These are phyloP conservation scores for Paraglomus occultum DNA, from an alignment of 192 early-diverging fungal genomes.

Conservation along the genomic window DNA sequence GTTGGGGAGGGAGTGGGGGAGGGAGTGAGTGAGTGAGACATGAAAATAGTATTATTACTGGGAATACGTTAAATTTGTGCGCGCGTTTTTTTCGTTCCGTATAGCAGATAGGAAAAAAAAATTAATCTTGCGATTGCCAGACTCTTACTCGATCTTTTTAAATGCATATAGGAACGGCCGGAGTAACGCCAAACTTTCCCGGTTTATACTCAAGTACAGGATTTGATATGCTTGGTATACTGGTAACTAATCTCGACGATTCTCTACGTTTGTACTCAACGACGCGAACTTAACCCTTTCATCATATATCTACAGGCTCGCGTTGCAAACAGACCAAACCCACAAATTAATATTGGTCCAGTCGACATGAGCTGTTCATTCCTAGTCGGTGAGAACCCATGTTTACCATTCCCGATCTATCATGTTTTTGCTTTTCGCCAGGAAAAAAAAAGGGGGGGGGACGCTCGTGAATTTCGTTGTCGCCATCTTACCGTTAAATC, in stretches of 20 bases:
- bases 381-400: slow-evolving; percentile 40
- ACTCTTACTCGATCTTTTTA: neutral
- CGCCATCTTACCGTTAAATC: neutral
- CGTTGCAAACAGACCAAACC: slow-evolving; percentile 47
- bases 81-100: too few species aligned
- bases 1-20: too few species aligned
- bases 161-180: neutral
- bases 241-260: slow-evolving; percentile 18
- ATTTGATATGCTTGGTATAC: slow-evolving; percentile 47
- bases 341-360: slow-evolving; percentile 56
- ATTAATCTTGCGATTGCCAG: too few species aligned
- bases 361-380: slow-evolving; percentile 58
- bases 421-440: neutral
- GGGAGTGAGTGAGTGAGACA: too few species aligned
- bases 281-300: neutral
- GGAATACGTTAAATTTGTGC: too few species aligned
- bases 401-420: neutral
- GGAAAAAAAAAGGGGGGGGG: too few species aligned
- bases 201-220: slow-evolving; percentile 50
- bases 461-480: too few species aligned
- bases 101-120: too few species aligned
- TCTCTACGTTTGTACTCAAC: too few species aligned
- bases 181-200: slow-evolving; percentile 23
- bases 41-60: too few species aligned
- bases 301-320: slow-evolving; percentile 1